These are phyloP conservation scores for Lathyrus sativus DNA, from an alignment of 306 rosid genomes.

Conservation along the genomic window DNA sequence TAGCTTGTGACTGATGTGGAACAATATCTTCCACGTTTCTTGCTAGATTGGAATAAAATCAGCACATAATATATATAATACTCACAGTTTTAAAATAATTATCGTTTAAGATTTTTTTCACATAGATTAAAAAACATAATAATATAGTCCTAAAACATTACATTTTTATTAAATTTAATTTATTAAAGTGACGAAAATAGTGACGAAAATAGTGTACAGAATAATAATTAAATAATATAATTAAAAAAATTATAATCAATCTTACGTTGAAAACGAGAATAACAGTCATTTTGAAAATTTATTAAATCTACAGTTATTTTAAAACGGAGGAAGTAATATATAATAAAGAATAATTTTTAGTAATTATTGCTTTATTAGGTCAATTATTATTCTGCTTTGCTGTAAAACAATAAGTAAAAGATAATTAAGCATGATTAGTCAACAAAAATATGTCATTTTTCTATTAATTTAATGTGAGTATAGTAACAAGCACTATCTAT, in stretches of 20 bases:
- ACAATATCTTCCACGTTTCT: slow-evolving; percentile 32
- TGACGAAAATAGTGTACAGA: too few species aligned
- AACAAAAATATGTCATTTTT: slow-evolving; percentile 43
- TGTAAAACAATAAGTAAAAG: slow-evolving; percentile 40
- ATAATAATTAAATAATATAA: too few species aligned
- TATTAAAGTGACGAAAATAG: too few species aligned
- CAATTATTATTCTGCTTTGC: slow-evolving; percentile 51
- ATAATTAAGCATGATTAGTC: slow-evolving; percentile 49
- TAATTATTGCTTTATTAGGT: slow-evolving; percentile 42
- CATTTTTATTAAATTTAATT: too few species aligned
- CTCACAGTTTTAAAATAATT: too few species aligned
- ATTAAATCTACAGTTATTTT: too few species aligned
- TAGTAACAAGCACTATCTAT: slow-evolving; percentile 42
- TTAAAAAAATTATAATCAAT: too few species aligned
- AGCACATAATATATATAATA: slow-evolving; percentile 13
- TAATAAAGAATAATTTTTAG: slow-evolving; percentile 1
- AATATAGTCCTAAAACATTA: too few species aligned
- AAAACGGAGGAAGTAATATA: background rate
- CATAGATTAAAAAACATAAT: too few species aligned
- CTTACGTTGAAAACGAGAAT: too few species aligned
- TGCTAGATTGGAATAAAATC: slow-evolving; percentile 22
- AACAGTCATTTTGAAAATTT: too few species aligned
- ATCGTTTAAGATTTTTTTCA: too few species aligned
- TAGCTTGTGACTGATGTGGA: slow-evolving; percentile 42
- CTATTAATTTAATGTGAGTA: slow-evolving; percentile 30